phyloP scores from a whole-genome alignment of 371 early-diverging fungal genomes.

The Chytridiales sp. region DNA sequence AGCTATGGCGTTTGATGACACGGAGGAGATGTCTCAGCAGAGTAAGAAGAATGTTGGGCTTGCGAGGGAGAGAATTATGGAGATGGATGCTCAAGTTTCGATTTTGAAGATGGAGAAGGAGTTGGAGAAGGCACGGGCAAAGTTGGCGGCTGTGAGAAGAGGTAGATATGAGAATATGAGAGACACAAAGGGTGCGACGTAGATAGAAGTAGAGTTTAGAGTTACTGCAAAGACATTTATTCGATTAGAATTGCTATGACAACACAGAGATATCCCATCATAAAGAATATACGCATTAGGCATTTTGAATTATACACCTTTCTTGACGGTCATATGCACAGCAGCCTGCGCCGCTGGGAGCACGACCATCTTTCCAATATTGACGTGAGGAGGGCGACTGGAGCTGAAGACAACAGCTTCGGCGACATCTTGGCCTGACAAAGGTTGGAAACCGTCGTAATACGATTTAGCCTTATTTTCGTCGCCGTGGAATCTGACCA shows the following conservation, averaged over 20 bases:
- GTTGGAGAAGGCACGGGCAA: conserved; percentile 50
- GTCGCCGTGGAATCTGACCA: conserved; percentile 82
- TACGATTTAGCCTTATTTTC: conserved; percentile 53
- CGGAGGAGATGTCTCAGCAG: conserved; percentile 23
- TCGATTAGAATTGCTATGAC: too few species aligned
- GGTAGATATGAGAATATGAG: conserved; percentile 41
- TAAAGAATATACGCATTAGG: too few species aligned
- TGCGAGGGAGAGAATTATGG: conserved; percentile 30
- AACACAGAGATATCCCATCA: too few species aligned
- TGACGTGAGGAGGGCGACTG: conserved; percentile 76
- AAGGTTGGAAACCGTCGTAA: conserved; percentile 73
- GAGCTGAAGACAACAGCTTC: conserved; percentile 79
- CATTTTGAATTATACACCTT: too few species aligned
- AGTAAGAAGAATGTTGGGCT: conserved; percentile 14
- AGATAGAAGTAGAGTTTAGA: too few species aligned
- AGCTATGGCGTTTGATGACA: conserved; percentile 30
- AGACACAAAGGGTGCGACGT: conserved; percentile 9
- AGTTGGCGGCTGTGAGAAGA: conserved; percentile 50
- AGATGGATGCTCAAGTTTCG: conserved; percentile 56
- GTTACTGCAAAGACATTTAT: too few species aligned
- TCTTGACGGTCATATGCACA: conserved; percentile 29
- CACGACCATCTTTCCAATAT: conserved; percentile 75
- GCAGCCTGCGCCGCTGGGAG: conserved; percentile 78
- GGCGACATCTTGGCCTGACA: conserved; percentile 68
- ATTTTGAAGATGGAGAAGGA: conserved; percentile 60